Percentiles rank a stretch among this genome's conserved stretches.
Evolutionary conservation across 108 stramenopile species (phyloP).

Genomic region (Pinguiococcus pyrenoidosus): DNA sequence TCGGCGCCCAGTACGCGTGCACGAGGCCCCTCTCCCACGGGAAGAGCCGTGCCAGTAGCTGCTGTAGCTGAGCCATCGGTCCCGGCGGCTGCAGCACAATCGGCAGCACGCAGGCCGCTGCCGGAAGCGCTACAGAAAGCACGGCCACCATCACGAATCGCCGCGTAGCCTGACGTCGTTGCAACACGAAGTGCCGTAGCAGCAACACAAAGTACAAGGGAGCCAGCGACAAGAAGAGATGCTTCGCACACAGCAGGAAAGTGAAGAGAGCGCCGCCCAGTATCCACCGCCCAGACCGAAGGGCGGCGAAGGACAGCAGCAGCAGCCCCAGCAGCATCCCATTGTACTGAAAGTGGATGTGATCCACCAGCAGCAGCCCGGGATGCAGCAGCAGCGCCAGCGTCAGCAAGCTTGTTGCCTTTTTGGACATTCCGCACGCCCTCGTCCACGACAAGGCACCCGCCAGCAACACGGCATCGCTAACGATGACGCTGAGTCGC

Average conservation of each 20-base stretch:
- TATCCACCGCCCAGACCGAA: background rate
- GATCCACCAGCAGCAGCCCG: constrained; percentile 74
- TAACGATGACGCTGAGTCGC: constrained; percentile 57
- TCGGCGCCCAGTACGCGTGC: constrained; percentile 96
- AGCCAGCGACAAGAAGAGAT: constrained; percentile 72
- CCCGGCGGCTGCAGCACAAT: constrained; percentile 30
- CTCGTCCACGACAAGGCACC: constrained; percentile 6
- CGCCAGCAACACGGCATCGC: constrained; percentile 36
- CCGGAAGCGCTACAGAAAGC: constrained; percentile 39
- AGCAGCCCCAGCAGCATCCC: constrained; percentile 74
- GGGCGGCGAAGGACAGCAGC: constrained; percentile 44
- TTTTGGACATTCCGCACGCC: background rate
- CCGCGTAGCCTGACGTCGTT: background rate
- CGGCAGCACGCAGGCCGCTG: constrained; percentile 55
- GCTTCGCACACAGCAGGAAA: constrained; percentile 66
- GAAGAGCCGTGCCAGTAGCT: constrained; percentile 72
- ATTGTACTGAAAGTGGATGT: constrained; percentile 92
- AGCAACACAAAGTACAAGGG: constrained; percentile 71
- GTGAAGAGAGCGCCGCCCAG: constrained; percentile 43
- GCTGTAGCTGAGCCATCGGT: constrained; percentile 33
- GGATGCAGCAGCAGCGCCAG: constrained; percentile 13
- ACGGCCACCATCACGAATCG: constrained; percentile 45
- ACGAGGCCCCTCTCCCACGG: constrained; percentile 84
- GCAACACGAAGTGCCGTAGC: constrained; percentile 32
- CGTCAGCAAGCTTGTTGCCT: background rate